These are phyloP conservation scores for Bipolaris victoriae DNA, from an alignment of 2,329 filamentous ascomycete genomes.

Conservation along the genomic window DNA sequence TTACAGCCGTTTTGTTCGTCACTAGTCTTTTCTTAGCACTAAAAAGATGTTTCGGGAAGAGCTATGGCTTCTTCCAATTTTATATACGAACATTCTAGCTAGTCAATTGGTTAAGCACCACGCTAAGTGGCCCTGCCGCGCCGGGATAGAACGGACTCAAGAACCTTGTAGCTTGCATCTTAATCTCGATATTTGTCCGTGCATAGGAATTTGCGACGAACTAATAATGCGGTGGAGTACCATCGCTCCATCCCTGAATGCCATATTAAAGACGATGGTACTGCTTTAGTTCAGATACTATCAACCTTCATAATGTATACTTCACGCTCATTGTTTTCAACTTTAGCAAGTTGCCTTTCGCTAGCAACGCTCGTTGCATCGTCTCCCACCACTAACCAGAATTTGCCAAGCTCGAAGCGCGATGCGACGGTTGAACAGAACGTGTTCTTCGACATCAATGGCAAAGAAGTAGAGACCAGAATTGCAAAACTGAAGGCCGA, in stretches of 20 bases:
- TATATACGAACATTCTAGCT: not conserved
- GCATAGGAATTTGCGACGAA: not conserved
- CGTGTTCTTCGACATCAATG: slow-evolving; percentile 17
- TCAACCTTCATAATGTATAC: slow-evolving; percentile 13
- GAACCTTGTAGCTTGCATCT: no score
- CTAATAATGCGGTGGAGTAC: not conserved
- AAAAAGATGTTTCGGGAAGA: not conserved
- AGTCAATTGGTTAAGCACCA: not conserved
- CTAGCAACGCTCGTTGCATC: slow-evolving; percentile 15
- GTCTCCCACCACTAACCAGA: slow-evolving; percentile 8
- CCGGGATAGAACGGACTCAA: not conserved
- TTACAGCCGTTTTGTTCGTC: not conserved
- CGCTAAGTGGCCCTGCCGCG: not conserved
- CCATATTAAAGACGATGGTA: not conserved
- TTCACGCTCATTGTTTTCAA: slow-evolving; percentile 10
- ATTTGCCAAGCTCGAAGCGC: slow-evolving; percentile 10
- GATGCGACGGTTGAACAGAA: slow-evolving; percentile 19
- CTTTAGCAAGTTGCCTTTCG: slow-evolving; percentile 9
- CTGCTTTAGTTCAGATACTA: not conserved
- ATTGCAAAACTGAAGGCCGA: slow-evolving; percentile 20
- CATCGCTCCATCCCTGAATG: not conserved
- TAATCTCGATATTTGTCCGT: not conserved
- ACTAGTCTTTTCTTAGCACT: not conserved
- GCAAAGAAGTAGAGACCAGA: slow-evolving; percentile 7
- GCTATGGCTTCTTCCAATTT: not conserved